Base-by-base conservation (phyloP, 2,329 filamentous ascomycete genomes). In the Dothiorella sarmentorum region DNA sequence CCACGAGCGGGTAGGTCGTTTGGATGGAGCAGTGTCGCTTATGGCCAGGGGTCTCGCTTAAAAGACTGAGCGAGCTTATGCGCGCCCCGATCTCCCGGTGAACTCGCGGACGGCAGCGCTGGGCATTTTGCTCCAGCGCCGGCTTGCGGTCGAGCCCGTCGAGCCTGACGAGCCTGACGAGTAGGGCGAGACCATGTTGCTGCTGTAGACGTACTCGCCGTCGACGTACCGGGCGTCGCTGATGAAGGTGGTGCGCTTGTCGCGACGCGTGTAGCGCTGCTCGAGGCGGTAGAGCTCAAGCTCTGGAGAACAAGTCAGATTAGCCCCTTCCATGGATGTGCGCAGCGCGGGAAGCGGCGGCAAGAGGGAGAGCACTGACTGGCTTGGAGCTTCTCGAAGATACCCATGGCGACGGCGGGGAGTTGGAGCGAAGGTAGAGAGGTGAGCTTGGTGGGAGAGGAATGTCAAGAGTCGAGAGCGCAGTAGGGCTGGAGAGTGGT, bases 241-340 rank as follows among this genome's bases (percentile, higher is more conserved):
- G 70, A 89, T 86, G 74, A 96, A 96, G 61, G 90, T 94, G 57
- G 87, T 92, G 73, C 93, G 90, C 67, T 93, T 90, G 68, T 93
- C 91, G 72, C 91, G 88, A 69, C 89, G 89, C 53, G 92, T 95
- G 80, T 97, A 97, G 68, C 91, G 88, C 78, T 97, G 88, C 79
- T 97, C 93, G 65, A 97, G 87, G 51, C 91, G 90, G 81, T 96
- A 94, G 69, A 97, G 85, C 80, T 97, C 91, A 68, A 95, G 83
- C 76, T 93, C 74, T 85, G 61, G 17, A 10, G 24, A 2, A 17
- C 6, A n/a, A n/a, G n/a, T n/a, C n/a, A n/a, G n/a, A n/a, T n/a
- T n/a, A n/a, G n/a, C n/a, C n/a, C n/a, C n/a, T n/a, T n/a, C n/a
- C n/a, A n/a, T n/a, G n/a, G n/a, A n/a, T n/a, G n/a, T n/a, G n/a